Conservation (phyloP, 2,329 filamentous ascomycete genomes). For the Pyrenochaeta sp. region DNA sequence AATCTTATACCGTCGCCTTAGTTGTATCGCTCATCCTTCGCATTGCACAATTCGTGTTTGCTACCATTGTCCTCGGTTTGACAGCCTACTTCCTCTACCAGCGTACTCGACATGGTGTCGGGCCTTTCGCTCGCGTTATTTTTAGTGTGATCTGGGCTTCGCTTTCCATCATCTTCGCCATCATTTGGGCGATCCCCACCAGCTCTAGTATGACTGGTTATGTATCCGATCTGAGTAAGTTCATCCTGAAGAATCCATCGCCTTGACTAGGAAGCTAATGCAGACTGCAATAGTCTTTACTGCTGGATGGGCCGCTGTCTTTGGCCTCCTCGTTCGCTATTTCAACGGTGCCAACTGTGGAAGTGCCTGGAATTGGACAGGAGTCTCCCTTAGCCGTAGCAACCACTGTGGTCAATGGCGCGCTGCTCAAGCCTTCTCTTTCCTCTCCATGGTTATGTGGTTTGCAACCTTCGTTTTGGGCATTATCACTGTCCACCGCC, state of each 20-base stretch:
- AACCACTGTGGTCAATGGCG: conserved; percentile 73
- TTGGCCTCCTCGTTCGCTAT: conserved; percentile 51
- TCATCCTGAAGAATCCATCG: background rate
- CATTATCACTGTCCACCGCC: conserved; percentile 27
- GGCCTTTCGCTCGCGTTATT: conserved; percentile 72
- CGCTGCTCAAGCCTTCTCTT: conserved; percentile 74
- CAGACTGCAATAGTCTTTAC: conserved; percentile 60
- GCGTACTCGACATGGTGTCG: conserved; percentile 54
- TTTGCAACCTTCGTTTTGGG: conserved; percentile 61
- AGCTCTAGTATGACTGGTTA: conserved; percentile 73
- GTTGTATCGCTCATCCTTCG: conserved; percentile 67
- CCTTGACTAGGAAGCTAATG: background rate
- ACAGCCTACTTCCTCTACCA: conserved; percentile 33
- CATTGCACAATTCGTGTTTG: conserved; percentile 72
- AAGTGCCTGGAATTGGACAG: conserved; percentile 60
- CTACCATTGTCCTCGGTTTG: conserved; percentile 62
- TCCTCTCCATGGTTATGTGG: conserved; percentile 76
- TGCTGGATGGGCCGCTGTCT: conserved; percentile 69
- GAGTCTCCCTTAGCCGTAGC: conserved; percentile 53
- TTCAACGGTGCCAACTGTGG: conserved; percentile 36
- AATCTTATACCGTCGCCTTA: no score
- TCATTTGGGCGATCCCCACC: conserved; percentile 79
- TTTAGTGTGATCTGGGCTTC: conserved; percentile 68
- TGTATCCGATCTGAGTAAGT: conserved; percentile 67
- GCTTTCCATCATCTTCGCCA: conserved; percentile 71